Base-by-base conservation (phyloP, 176 grass and related monocot genomes). In the Dactylis glomerata region DNA sequence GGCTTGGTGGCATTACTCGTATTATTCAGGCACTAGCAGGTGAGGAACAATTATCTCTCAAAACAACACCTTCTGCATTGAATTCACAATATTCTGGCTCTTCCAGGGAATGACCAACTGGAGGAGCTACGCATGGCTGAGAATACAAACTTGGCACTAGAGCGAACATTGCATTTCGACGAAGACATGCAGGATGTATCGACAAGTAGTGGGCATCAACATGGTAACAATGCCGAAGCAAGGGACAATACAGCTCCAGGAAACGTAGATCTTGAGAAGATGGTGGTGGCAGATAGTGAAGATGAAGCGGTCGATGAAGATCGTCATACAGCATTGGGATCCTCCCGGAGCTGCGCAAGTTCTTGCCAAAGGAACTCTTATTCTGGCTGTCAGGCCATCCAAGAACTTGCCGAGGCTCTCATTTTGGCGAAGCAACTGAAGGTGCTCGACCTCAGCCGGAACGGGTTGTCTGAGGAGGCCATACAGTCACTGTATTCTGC, bases 281-380 rank as follows among this genome's bases (percentile, higher is more conserved):
- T 98, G 88, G 61, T 84, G 89, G 91, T 98, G 77, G 71, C 96
- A 6, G 96, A 95, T 63, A 98, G 93, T 28, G 96, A 98, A 85
- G 96, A 98, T 83, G 93, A 98, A 82, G 65, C 84, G 47, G 83
- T 59, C 50, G 23, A 77, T 40, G 89, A 89, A 14, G 83, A 87
- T 44, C 36, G 11, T 12, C 56, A 0, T 73, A 52, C 68, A 69
- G 30, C 81, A 47, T 83, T 79, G 6, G 91, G 87, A 16, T 84
- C 80, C 22, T 70, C 83, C 38, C 78, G 77, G 69, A 95, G 91
- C 75, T 94, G 88, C 30, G 81, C 93, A 34, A 96, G 91, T 30
- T 91, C 93, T 19, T 89, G 84, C 12, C 89, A 87, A 7, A 82
- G 66, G 13, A 86, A 63, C 52, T 57, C 61, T 10, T 80, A 76